phyloP scores from a whole-genome alignment of 2,329 filamentous ascomycete species.

The Colletotrichum sp. region DNA sequence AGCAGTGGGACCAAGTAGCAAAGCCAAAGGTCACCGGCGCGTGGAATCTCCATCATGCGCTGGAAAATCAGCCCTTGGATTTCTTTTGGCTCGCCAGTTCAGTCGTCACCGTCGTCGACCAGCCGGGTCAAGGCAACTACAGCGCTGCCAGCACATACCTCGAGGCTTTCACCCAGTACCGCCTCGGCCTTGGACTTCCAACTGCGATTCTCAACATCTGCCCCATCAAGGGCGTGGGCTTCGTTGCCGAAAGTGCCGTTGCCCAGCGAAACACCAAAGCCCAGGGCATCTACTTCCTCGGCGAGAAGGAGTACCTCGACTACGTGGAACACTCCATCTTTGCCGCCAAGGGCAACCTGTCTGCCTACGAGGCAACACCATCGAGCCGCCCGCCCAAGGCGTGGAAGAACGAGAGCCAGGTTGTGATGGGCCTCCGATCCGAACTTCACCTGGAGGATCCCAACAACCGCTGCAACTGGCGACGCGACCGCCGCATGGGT shows the following conservation, averaged over 20 bases:
- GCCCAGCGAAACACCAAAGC: not conserved
- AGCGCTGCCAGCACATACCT: slow-evolving; percentile 44
- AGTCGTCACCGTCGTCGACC: slow-evolving; percentile 36
- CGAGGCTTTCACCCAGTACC: slow-evolving; percentile 41
- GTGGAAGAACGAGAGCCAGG: not conserved
- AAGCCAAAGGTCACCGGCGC: not conserved
- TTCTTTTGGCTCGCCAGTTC: slow-evolving; percentile 43
- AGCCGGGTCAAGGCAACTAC: slow-evolving; percentile 43
- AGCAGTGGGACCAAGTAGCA: not conserved
- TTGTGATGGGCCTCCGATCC: not conserved
- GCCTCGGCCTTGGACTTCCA: slow-evolving; percentile 36
- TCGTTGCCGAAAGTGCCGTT: slow-evolving; percentile 24
- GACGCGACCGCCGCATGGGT: not conserved
- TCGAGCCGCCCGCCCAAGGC: not conserved
- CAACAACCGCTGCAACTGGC: slow-evolving; percentile 6
- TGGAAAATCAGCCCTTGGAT: slow-evolving; percentile 26
- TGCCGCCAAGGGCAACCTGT: not conserved
- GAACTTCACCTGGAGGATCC: not conserved
- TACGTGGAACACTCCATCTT: not conserved
- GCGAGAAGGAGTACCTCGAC: not conserved
- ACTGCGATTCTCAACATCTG: slow-evolving; percentile 44
- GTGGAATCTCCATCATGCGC: not conserved
- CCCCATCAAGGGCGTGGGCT: slow-evolving; percentile 40
- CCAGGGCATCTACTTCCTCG: not conserved
- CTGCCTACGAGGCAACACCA: not conserved